Base-by-base conservation (phyloP, 495 filamentous ascomycete species). In the Penicillium coffeae region DNA sequence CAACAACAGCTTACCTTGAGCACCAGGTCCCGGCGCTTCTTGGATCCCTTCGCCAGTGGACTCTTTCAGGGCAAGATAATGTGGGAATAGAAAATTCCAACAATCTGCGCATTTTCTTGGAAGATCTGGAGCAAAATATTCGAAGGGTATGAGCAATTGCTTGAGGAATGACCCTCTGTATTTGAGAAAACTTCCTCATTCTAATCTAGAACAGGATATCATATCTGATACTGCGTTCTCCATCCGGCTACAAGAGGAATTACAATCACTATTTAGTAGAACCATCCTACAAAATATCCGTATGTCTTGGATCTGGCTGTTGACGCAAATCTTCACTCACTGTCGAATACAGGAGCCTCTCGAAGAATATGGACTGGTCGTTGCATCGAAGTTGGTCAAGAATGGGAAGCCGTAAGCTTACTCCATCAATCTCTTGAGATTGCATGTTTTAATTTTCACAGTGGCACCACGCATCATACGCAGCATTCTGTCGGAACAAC, bases 1-100 rank as follows among this genome's bases (percentile, higher is more conserved):
- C 50, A n/a, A 49, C 50, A 18, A 20, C 38, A 0, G 45, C 45
- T 3, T 71, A 61, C 32, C 34, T 69, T 0, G 16, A 59, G 8
- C 25, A 52, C 21, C 22, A 48, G 40, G 44, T 65, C 2, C 64
- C 66, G 2, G 58, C 54, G 0, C 34, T 55, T 13, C 15, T 69
- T 8, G 43, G 42, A 1, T 69, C 66, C 5, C 2, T 66, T 16
- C 41, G 20, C 8, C 49, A 60, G 21, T 69, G 65, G 65, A 36
- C 47, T 2, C 5, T 58, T 13, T 42, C 63, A 2, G 55, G 54
- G 1, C 19, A 38, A 5, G 47, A 58, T 21, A 1, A 34, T 1
- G 34, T 60, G 8, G 56, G 51, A 21, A 21, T 19, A 0, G 50
- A 39, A 21, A 50, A 47, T 22, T 49, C 62, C 16, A 38, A 35